Evolutionary conservation across 202 grass and related monocot genomes (phyloP).

Genomic region (Carex arenaria): DNA sequence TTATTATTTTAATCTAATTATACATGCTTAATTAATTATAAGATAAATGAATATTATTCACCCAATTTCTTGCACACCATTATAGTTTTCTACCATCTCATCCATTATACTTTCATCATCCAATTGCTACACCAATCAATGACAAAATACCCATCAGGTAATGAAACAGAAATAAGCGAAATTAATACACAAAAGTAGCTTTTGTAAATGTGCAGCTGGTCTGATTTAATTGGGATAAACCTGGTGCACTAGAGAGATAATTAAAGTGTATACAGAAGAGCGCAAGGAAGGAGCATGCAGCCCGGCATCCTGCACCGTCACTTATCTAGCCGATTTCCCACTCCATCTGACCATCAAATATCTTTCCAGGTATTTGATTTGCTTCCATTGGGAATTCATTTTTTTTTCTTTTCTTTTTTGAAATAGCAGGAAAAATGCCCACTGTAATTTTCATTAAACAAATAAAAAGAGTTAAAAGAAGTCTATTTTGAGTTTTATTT

Average conservation of each 20-base stretch:
- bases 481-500: not conserved
- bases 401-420: no score
- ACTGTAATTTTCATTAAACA: no score
- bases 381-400: no score
- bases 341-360: conserved; percentile 9
- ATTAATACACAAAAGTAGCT: not conserved
- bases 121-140: not conserved
- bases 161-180: not conserved
- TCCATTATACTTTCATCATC: not conserved
- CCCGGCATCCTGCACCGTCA: not conserved
- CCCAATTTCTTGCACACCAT: not conserved
- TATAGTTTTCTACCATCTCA: not conserved
- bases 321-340: not conserved
- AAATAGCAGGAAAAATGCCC: no score
- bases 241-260: not conserved
- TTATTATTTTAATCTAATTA: not conserved
- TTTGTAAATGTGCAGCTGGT: not conserved
- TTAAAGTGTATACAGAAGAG: not conserved
- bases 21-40: not conserved
- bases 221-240: not conserved
- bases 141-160: not conserved
- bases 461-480: no score
- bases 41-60: not conserved
- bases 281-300: conserved; percentile 14
- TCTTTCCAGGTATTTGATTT: not conserved